Conservation (phyloP, 2,329 filamentous ascomycete species). For the Fusarium multiceps region DNA sequence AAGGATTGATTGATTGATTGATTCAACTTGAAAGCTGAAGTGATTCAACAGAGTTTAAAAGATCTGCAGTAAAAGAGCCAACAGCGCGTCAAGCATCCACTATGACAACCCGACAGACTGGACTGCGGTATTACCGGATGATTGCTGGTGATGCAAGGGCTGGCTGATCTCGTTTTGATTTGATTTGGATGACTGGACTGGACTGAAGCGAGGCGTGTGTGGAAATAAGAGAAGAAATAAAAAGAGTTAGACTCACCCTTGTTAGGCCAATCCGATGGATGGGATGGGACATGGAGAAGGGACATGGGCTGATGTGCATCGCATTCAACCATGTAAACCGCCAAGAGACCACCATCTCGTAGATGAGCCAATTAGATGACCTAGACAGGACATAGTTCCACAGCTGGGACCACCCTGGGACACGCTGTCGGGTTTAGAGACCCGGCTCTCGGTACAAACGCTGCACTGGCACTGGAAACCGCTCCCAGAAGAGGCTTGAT, state of each 20-base stretch:
- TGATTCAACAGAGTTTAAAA: neutral
- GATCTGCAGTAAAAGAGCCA: constrained; percentile 4
- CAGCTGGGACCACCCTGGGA: constrained; percentile 36
- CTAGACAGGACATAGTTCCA: constrained; percentile 24
- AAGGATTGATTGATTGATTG: neutral
- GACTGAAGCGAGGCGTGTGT: constrained; percentile 18
- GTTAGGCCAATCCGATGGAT: neutral
- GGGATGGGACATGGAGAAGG: neutral
- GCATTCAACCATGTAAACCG: constrained; percentile 15
- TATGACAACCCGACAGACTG: constrained; percentile 25
- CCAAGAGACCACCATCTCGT: neutral
- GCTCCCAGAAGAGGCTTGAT: constrained; percentile 27
- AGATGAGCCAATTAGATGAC: constrained; percentile 10
- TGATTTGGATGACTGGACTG: neutral
- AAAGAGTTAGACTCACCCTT: constrained; percentile 13
- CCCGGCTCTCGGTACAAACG: constrained; percentile 43
- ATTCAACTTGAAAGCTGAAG: neutral
- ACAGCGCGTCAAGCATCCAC: constrained; percentile 7
- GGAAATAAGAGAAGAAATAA: constrained; percentile 6
- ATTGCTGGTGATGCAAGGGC: constrained; percentile 23
- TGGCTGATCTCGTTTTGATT: constrained; percentile 1
- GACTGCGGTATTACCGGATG: constrained; percentile 5
- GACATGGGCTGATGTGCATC: constrained; percentile 31
- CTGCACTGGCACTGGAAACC: neutral
- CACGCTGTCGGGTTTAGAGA: constrained; percentile 37